Evolutionary conservation across 495 filamentous ascomycete genomes (phyloP), one percentile per base, ranked within the genome.

Genomic region (Antarctomyces pellizariae): DNA sequence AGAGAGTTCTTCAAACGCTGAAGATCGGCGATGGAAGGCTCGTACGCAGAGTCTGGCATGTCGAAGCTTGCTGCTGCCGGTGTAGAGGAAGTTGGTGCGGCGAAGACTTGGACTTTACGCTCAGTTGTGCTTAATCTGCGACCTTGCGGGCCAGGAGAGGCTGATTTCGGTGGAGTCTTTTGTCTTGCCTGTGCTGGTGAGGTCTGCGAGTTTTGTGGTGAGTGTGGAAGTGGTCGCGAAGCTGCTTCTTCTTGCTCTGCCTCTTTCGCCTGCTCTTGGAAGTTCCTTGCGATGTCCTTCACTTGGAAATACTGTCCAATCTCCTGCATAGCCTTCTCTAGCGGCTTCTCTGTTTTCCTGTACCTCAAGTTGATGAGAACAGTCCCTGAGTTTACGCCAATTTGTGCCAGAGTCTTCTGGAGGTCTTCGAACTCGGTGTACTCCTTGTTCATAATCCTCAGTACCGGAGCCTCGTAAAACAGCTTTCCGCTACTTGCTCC

Each of bases 381-480:
- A 45, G 61, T 77, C 3, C 86, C 84, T 25, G 63, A 69, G 41
- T 75, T 89, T 38, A 82, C 71, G 1, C 86, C 86, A 16, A 92
- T 49, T 39, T 90, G 74, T n/a, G 67, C 67, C 15, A 95, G 45
- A 0, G 75, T 79, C 53, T 84, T 84, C 43, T 91, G 77, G 27
- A 93, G 48, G 40, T 90, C 83, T 10, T 56, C 57, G 38, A 93
- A 73, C 0, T 56, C 67, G 4, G 66, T 64, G 7, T 86, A 46
- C 34, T 83, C 77, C 31, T 76, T 59, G 7, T 69, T 75, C 55
- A 90, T 63, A 26, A 90, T 60, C 28, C 75, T 66, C 19, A 93
- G 42, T n/a, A 77, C 66, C 0, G 86, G 86, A 25, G 62, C 72
- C 50, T 92, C 77, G 38, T 89, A 89, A 44, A 71, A 73, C 25